phyloP scores from a whole-genome alignment of 192 early-diverging fungal genomes.

The Spizellomyces punctatus region DNA sequence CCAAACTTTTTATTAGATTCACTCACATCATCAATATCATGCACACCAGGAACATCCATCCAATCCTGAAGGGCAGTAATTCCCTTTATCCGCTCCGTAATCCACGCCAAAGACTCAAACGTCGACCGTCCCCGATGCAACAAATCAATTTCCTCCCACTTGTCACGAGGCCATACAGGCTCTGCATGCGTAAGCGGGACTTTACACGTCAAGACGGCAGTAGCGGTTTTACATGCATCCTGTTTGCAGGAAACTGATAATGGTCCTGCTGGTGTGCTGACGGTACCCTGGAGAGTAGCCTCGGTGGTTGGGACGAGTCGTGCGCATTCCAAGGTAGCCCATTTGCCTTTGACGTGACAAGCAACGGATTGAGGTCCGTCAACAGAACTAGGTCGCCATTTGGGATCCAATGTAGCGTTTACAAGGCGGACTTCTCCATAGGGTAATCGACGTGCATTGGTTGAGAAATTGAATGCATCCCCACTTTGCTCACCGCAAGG shows the following conservation, averaged over 20 bases:
- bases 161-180: constrained; percentile 29
- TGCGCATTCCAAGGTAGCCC: neutral
- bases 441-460: constrained; percentile 24
- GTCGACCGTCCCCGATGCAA: constrained; percentile 33
- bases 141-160: constrained; percentile 43
- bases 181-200: constrained; percentile 34
- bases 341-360: constrained; percentile 8
- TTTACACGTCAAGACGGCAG: constrained; percentile 11
- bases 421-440: constrained; percentile 36
- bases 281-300: neutral
- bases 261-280: neutral
- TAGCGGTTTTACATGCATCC: constrained; percentile 6
- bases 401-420: constrained; percentile 32
- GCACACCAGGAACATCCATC: constrained; percentile 32
- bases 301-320: neutral
- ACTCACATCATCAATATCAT: too few species aligned
- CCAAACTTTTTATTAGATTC: neutral
- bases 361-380: constrained; percentile 33
- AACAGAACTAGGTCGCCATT: constrained; percentile 36
- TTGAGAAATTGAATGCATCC: constrained; percentile 48
- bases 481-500: constrained; percentile 24
- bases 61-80: constrained; percentile 36
- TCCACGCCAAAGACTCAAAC: constrained; percentile 47
- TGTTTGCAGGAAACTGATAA: neutral
- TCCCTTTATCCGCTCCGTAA: constrained; percentile 39